phyloP scores from a whole-genome alignment of 1,284 basidiomycete species.

The Termitomyces sp. region DNA sequence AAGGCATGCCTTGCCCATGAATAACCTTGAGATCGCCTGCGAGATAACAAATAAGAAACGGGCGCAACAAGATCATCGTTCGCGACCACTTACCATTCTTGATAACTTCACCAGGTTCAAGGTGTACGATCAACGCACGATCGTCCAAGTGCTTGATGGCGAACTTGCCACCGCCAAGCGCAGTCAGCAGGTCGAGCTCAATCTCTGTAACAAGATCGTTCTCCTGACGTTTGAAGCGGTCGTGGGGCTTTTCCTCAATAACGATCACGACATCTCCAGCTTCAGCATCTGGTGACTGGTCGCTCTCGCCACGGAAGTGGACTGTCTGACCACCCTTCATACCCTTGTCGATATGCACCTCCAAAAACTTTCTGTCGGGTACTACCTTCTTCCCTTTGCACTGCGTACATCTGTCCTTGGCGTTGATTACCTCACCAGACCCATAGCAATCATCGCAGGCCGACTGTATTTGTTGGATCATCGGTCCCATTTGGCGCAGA shows the following conservation, averaged over 20 bases:
- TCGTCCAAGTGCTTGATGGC: conserved; percentile 94
- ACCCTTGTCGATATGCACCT: conserved; percentile 99
- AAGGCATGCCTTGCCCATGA: conserved; percentile 96
- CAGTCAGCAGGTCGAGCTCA: conserved; percentile 91
- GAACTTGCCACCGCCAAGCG: conserved; percentile 90
- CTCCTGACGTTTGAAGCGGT: conserved; percentile 88
- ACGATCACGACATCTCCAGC: conserved; percentile 98
- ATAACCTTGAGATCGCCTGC: conserved; percentile 88
- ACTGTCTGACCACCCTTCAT: conserved; percentile 99
- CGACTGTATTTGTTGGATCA: conserved; percentile 99
- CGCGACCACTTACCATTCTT: conserved; percentile 73
- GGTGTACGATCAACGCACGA: conserved; percentile 78
- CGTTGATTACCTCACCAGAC: conserved; percentile 90
- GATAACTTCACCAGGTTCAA: conserved; percentile 88
- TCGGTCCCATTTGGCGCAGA: conserved; percentile 95
- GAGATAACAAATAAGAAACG: conserved; percentile 11
- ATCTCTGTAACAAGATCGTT: conserved; percentile 88
- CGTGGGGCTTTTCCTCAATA: conserved; percentile 93
- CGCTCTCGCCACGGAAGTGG: conserved; percentile 91
- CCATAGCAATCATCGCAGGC: conserved; percentile 92
- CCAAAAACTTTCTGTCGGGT: conserved; percentile 95
- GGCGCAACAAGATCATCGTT: neutral
- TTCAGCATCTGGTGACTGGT: conserved; percentile 87
- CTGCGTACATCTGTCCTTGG: conserved; percentile 88
- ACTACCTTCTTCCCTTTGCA: conserved; percentile 97